Evolutionary conservation across 2,329 filamentous ascomycete species (phyloP).

Genomic region (Sporothrix globosa): DNA sequence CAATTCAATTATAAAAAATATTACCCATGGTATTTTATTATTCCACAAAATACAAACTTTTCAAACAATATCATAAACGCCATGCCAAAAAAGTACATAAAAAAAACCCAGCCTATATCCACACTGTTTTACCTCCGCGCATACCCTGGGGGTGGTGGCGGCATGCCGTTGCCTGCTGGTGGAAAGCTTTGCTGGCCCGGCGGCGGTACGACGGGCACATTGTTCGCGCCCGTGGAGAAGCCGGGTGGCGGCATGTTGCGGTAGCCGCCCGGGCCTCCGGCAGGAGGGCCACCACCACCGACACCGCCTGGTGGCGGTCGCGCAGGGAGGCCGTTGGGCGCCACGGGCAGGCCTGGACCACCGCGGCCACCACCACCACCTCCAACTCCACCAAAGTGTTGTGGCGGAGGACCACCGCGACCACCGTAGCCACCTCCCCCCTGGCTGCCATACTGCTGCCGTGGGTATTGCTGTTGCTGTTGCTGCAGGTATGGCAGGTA

Average conservation of each 20-base stretch:
- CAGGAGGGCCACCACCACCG: constrained; percentile 50
- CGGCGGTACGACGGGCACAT: constrained; percentile 30
- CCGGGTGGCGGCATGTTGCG: constrained; percentile 48
- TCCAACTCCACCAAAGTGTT: constrained; percentile 42
- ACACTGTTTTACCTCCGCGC: constrained; percentile 36
- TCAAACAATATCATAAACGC: constrained; percentile 27
- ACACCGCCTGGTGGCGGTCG: constrained; percentile 53
- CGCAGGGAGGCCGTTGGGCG: constrained; percentile 55
- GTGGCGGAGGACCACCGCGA: constrained; percentile 1
- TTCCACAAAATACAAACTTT: constrained; percentile 1
- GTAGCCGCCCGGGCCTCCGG: constrained; percentile 47
- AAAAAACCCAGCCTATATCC: neutral
- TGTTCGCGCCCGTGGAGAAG: constrained; percentile 33
- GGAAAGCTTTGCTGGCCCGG: constrained; percentile 19
- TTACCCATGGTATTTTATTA: constrained; percentile 16
- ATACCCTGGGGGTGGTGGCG: constrained; percentile 39
- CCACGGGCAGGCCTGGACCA: constrained; percentile 50
- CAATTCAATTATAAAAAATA: neutral
- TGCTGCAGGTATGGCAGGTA: constrained; percentile 1
- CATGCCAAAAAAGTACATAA: constrained; percentile 23
- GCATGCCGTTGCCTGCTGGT: constrained; percentile 32
- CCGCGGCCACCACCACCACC: constrained; percentile 36
- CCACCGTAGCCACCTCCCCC: constrained; percentile 30
- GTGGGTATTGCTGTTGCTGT: constrained; percentile 28
- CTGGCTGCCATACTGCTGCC: constrained; percentile 36